Evolutionary conservation across 225 moss, liverwort and hornwort species (phyloP).

Genomic region (Neckera pumila): DNA sequence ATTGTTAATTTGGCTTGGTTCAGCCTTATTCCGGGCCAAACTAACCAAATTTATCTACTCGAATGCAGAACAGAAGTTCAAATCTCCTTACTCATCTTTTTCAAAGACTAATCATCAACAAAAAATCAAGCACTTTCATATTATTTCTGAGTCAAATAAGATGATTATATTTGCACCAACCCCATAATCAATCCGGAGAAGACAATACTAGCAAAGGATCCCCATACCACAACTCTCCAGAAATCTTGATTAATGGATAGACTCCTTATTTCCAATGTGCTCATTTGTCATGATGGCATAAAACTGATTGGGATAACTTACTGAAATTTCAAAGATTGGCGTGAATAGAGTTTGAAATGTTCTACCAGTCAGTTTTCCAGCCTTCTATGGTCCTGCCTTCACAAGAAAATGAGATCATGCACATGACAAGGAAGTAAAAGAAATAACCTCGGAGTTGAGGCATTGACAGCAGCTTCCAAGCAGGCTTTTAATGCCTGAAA

Average conservation of each 20-base stretch:
- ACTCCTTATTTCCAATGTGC: neutral
- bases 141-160: neutral
- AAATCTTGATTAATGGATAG: neutral
- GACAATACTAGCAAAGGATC: neutral
- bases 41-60: too few species aligned
- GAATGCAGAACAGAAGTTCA: too few species aligned
- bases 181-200: neutral
- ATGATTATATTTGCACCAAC: constrained; percentile 3
- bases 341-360: neutral
- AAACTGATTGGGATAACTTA: too few species aligned
- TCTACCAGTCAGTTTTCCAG: neutral
- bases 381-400: neutral
- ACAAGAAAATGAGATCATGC: neutral
- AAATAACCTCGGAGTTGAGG: constrained; percentile 15
- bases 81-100: neutral
- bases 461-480: neutral
- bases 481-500: constrained; percentile 11
- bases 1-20: too few species aligned
- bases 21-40: too few species aligned
- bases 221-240: neutral
- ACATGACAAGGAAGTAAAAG: neutral
- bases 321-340: neutral
- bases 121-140: neutral
- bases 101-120: neutral
- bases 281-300: neutral